Evolutionary conservation across 257 asterid species (phyloP).

Genomic region (Gentiana dahurica): DNA sequence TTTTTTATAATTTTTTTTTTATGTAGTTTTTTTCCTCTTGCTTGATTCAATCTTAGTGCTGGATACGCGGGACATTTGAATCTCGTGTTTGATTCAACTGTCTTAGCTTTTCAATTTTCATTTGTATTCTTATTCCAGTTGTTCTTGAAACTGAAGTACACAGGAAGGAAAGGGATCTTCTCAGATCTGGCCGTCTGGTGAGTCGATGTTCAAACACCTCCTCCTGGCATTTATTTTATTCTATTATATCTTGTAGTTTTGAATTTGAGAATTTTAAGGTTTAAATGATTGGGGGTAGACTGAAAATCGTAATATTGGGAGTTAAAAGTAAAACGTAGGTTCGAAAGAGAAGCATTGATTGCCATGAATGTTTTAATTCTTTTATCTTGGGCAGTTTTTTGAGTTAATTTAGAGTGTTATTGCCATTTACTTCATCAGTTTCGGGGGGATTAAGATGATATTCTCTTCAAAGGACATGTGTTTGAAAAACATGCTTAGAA

Average conservation of each 20-base stretch:
- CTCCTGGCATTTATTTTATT: neutral
- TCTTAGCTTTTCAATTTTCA: slow-evolving; percentile 1
- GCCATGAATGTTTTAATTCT: too few species aligned
- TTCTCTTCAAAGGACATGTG: too few species aligned
- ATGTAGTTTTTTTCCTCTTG: neutral
- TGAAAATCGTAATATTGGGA: neutral
- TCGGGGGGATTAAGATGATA: slow-evolving; percentile 5
- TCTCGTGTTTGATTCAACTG: slow-evolving; percentile 23
- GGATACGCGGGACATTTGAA: slow-evolving; percentile 24
- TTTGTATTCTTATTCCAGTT: neutral
- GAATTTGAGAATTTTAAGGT: neutral
- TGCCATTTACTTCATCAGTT: slow-evolving; percentile 14
- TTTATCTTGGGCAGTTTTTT: slow-evolving; percentile 2
- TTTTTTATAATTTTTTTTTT: neutral
- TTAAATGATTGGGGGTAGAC: too few species aligned
- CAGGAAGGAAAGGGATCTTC: slow-evolving; percentile 12
- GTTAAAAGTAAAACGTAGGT: neutral
- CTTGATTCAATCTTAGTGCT: neutral
- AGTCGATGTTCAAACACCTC: slow-evolving; percentile 15
- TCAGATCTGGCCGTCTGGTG: slow-evolving; percentile 69
- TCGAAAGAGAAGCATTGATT: too few species aligned
- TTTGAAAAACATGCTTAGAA: neutral
- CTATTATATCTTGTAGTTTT: neutral
- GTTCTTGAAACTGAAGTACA: neutral
- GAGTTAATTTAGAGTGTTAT: slow-evolving; percentile 2